A percentile compares a stretch with the other conserved stretches of the same genome.
Conservation (phyloP, 129 eudicot species). For the Cynara cardunculus region DNA sequence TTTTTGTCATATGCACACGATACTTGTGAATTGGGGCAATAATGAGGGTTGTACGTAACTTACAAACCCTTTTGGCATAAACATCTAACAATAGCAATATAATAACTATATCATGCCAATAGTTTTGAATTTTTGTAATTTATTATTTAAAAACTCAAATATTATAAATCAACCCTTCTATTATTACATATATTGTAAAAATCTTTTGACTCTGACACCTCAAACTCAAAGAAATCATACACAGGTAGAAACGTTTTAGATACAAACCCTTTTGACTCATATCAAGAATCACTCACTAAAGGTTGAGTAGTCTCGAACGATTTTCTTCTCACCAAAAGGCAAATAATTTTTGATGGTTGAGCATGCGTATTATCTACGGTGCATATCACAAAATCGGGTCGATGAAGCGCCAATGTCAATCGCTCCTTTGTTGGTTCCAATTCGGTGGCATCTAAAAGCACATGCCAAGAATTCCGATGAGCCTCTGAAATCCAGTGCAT, state of each 20-base stretch:
- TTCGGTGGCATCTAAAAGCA: slow-evolving; percentile 62
- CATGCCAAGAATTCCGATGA: slow-evolving; percentile 78
- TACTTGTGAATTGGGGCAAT: no score
- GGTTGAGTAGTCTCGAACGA: slow-evolving; percentile 56
- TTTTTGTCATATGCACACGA: no score
- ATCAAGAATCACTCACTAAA: slow-evolving; percentile 28
- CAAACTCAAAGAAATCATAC: slow-evolving; percentile 19
- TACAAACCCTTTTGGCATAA: no score
- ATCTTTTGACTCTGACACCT: not conserved
- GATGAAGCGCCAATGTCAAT: slow-evolving; percentile 55
- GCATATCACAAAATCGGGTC: slow-evolving; percentile 75
- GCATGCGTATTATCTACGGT: slow-evolving; percentile 56
- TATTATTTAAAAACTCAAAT: not conserved
- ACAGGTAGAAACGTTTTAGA: slow-evolving; percentile 10
- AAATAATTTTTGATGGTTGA: slow-evolving; percentile 60
- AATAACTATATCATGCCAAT: no score
- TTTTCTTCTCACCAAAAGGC: slow-evolving; percentile 68
- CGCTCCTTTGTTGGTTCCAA: slow-evolving; percentile 51
- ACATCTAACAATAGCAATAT: no score
- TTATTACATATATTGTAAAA: slow-evolving; percentile 15
- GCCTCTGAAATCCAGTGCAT: slow-evolving; percentile 96
- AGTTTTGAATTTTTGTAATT: no score
- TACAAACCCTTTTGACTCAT: not conserved
- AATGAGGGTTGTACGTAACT: no score
- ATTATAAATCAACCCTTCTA: slow-evolving; percentile 7